Conservation (phyloP, 1,284 basidiomycete genomes). For the Melampsora larici-populina region DNA sequence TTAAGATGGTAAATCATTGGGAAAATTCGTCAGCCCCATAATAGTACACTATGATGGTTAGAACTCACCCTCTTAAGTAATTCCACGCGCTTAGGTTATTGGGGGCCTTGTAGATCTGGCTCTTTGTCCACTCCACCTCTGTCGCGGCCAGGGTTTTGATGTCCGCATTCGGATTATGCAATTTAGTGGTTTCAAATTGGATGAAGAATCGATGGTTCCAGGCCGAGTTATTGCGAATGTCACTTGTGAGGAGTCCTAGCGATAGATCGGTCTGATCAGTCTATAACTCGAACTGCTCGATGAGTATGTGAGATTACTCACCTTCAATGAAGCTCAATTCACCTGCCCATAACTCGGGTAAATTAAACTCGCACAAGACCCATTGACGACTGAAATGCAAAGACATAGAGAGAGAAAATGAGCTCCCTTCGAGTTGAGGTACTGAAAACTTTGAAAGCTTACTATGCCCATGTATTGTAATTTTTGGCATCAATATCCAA, state of each 20-base stretch:
- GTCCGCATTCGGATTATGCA: conserved; percentile 4
- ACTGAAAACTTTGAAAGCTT: neutral
- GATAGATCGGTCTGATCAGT: neutral
- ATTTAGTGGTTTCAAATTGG: conserved; percentile 59
- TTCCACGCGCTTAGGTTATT: conserved; percentile 94
- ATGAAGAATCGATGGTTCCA: conserved; percentile 98
- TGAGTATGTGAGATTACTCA: conserved; percentile 25
- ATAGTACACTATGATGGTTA: neutral
- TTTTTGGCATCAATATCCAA: conserved; percentile 77
- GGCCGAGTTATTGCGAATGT: conserved; percentile 92
- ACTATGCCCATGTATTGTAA: conserved; percentile 91
- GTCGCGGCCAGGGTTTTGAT: neutral
- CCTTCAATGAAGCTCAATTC: conserved; percentile 27
- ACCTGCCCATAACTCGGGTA: conserved; percentile 46
- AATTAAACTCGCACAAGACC: conserved; percentile 71
- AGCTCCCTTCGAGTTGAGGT: neutral
- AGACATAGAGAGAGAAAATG: neutral
- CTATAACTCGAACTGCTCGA: neutral
- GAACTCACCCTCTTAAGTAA: conserved; percentile 68
- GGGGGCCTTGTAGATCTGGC: conserved; percentile 76
- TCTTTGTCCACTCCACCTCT: conserved; percentile 59
- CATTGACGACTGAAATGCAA: conserved; percentile 64
- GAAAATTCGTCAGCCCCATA: neutral
- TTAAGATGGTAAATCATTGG: neutral
- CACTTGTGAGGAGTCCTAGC: conserved; percentile 68